Evolutionary conservation across 305 asterid species (phyloP), one percentile per base, ranked within the genome.

Genomic region (Fraxinus xanthoxyloides): DNA sequence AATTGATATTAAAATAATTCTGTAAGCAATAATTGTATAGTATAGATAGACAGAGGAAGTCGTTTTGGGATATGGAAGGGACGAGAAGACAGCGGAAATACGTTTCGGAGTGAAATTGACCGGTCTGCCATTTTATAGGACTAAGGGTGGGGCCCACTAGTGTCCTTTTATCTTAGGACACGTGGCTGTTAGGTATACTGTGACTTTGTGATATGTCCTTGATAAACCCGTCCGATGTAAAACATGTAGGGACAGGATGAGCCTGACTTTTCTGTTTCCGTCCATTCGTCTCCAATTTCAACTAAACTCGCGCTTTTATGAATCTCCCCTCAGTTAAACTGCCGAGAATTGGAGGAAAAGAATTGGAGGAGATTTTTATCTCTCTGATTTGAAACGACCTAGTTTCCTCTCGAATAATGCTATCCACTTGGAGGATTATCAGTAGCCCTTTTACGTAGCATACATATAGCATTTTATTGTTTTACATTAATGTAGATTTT

Each of bases 91-190:
- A 79, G 80, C 79, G 32, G 70, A 75, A 48, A 80, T 65, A 51
- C 82, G 85, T 83, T 77, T 73, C 59, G 75, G 56, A 48, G 48
- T 23, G 24, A n/a, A 24, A 63, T 61, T 59, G 82, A 80, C 80
- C 85, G 75, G 85, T 72, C 13, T n/a, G 76, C 54, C 5, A 5
- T 5, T 15, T 84, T 86, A 77, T 88, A 84, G 83, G 86, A 75
- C 83, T 80, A 77, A 81, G 82, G 79, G 88, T 85, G 72, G 88
- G 91, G 65, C 34, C 91, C 85, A 77, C 28, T 0, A 74, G 15
- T 79, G 85, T 81, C 91, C 86, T 85, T 78, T 86, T 83, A 3
- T 48, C 24, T 77, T 12, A 7, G 51, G 79, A 83, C 89, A 84
- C 88, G 82, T 86, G 83, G 81, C 70, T 7, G 2, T 4, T 72